These are phyloP conservation scores for Syncephalastrum monosporum DNA, from an alignment of 371 early-diverging fungal species.

Conservation along the genomic window DNA sequence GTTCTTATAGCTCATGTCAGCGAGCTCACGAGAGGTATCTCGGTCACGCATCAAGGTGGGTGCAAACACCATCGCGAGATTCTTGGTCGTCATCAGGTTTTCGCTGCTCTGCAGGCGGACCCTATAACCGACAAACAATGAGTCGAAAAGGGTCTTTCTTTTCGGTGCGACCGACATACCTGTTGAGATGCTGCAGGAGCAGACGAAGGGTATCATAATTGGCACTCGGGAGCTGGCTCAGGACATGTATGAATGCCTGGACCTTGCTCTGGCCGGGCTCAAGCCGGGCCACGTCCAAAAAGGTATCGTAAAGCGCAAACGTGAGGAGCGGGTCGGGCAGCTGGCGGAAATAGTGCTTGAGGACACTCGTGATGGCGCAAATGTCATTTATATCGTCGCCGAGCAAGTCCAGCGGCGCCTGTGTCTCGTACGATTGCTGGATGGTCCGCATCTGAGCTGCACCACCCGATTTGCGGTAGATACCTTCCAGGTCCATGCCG, in stretches of 20 bases:
- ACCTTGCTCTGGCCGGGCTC: slow-evolving; percentile 20
- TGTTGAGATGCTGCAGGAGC: slow-evolving; percentile 32
- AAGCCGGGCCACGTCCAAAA: slow-evolving; percentile 63
- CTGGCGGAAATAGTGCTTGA: slow-evolving; percentile 94
- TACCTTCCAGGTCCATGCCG: slow-evolving; percentile 87
- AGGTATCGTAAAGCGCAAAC: slow-evolving; percentile 71
- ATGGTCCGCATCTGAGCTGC: slow-evolving; percentile 76
- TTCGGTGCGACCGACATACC: slow-evolving; percentile 19
- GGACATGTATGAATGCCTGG: slow-evolving; percentile 20
- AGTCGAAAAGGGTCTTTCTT: not conserved
- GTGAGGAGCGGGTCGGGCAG: slow-evolving; percentile 92
- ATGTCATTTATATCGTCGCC: slow-evolving; percentile 61
- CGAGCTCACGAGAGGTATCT: slow-evolving; percentile 66
- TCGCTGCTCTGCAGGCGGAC: slow-evolving; percentile 53
- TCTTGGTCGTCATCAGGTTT: slow-evolving; percentile 87
- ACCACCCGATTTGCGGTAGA: slow-evolving; percentile 92
- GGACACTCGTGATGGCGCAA: slow-evolving; percentile 82
- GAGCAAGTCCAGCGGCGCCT: slow-evolving; percentile 50
- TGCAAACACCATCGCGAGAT: slow-evolving; percentile 93
- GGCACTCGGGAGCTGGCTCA: slow-evolving; percentile 39
- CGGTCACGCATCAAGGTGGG: slow-evolving; percentile 81
- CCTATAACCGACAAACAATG: slow-evolving; percentile 21
- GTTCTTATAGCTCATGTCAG: slow-evolving; percentile 80
- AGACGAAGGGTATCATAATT: slow-evolving; percentile 47
- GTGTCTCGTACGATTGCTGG: slow-evolving; percentile 51